Percentiles rank a stretch among this genome's conserved stretches.
Conservation (phyloP, 495 filamentous ascomycete genomes). For the Lophium mytilinum region DNA sequence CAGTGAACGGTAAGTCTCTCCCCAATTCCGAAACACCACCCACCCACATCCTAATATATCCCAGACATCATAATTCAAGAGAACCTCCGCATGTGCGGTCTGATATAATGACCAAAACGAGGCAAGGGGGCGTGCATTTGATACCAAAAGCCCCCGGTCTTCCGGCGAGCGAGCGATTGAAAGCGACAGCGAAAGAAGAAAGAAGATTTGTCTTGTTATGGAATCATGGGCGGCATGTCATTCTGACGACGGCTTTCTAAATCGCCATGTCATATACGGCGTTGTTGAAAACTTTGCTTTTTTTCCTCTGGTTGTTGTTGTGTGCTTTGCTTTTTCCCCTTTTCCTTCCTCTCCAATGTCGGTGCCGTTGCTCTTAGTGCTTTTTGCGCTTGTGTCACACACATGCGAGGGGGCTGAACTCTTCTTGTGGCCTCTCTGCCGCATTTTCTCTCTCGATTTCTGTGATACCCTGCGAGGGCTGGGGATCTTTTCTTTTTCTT, state of each 20-base stretch:
- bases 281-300: constrained; percentile 24
- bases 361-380: background rate
- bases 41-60: constrained; percentile 1
- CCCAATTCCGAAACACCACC: background rate
- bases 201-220: constrained; percentile 4
- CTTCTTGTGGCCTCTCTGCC: background rate
- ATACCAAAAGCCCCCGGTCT: no score
- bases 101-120: constrained; percentile 57
- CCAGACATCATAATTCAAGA: constrained; percentile 99
- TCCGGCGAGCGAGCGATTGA: background rate
- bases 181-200: background rate
- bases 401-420: background rate
- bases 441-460: constrained; percentile 15
- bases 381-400: constrained; percentile 8
- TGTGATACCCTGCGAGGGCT: constrained; percentile 26
- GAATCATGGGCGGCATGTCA: constrained; percentile 22
- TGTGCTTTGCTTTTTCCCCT: no score
- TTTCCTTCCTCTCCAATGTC: no score
- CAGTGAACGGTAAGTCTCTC: constrained; percentile 78
- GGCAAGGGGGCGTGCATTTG: no score
- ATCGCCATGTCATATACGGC: constrained; percentile 18
- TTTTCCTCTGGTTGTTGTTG: background rate
- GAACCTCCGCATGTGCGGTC: constrained; percentile 93
- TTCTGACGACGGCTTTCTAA: constrained; percentile 8
- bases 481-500: constrained; percentile 5